Base-by-base conservation (phyloP, 2,329 filamentous ascomycete genomes). In the Periglandula ipomoeae region DNA sequence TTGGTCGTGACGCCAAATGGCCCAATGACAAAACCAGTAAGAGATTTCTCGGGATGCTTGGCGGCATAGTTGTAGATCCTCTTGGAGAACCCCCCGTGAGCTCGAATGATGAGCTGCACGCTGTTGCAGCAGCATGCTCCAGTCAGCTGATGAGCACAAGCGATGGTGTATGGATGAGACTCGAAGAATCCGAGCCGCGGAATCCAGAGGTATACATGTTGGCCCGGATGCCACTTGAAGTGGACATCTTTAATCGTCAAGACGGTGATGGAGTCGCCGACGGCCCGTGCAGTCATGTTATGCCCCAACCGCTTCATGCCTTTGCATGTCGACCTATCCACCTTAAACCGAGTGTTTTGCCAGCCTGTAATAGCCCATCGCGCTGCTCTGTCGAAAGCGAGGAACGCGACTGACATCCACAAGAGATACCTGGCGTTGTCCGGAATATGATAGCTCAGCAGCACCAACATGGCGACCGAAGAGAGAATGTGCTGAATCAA, bases 401-500 rank as follows among this genome's bases (percentile, higher is more conserved):
- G 70, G 2, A 83, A 72, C 1, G 74, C 78, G 17, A 87, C 68
- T 11, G 81, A 73, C 54, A 85, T 78, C 82, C 82, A 87, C 34
- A 87, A 65, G 48, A 84, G 80, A 58, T 79, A 79, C 24, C 67
- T 70, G 6, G 82, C 76, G 43, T 76, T 74, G 7, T 59, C 58
- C 1, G 84, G 83, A 3, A 84, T 73, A 59, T 88, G 84, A 34
- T 74, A 65, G 56, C 82, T 79, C 9, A 86, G 63, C 37, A 84
- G 69, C 66, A 77, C 84, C 34, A 86, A 65, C 57, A 87, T 76
- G 22, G 82, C 59, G 26, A 76, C 70, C 49, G 81, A 81, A 3
- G 79, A 76, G 15, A 78, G 61, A 23, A 87, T 66, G 59, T 88
- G 84, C 62, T 88, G 84, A 3, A 80, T 56, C 15, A 87, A 75